Percentiles rank a stretch among this genome's conserved stretches.
phyloP scores from a whole-genome alignment of 164 flowering plant species.

The Sextonia rubra region DNA sequence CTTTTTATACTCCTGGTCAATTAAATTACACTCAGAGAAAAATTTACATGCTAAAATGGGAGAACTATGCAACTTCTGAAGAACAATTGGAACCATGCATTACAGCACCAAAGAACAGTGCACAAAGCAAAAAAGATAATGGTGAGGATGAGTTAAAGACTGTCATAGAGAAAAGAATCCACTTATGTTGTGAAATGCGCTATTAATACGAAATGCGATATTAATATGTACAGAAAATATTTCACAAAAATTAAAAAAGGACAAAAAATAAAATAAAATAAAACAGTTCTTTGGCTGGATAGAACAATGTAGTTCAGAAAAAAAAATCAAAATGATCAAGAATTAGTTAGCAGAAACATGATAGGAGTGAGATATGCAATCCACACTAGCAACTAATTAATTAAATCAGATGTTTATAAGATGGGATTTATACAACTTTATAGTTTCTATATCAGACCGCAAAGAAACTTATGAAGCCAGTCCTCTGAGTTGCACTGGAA shows the following conservation, averaged over 20 bases:
- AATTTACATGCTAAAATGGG: neutral
- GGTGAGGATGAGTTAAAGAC: neutral
- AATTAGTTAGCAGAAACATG: neutral
- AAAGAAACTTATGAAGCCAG: neutral
- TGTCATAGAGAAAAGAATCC: neutral
- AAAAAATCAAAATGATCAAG: too few species aligned
- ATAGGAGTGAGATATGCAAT: neutral
- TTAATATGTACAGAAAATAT: too few species aligned
- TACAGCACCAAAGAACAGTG: neutral
- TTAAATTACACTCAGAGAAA: neutral
- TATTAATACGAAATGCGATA: too few species aligned
- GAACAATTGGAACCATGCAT: neutral
- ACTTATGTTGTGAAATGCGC: too few species aligned
- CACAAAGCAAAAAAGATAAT: neutral
- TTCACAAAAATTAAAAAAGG: too few species aligned
- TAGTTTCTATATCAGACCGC: neutral
- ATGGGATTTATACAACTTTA: neutral
- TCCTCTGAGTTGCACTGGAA: neutral
- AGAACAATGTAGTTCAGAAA: neutral
- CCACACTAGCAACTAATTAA: neutral
- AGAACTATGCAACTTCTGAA: neutral
- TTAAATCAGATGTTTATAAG: neutral
- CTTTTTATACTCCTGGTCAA: slow-evolving; percentile 67
- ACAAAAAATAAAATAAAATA: too few species aligned
- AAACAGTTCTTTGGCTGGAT: neutral